Base-by-base conservation (phyloP, 306 rosid species). In the Alnus rubra region DNA sequence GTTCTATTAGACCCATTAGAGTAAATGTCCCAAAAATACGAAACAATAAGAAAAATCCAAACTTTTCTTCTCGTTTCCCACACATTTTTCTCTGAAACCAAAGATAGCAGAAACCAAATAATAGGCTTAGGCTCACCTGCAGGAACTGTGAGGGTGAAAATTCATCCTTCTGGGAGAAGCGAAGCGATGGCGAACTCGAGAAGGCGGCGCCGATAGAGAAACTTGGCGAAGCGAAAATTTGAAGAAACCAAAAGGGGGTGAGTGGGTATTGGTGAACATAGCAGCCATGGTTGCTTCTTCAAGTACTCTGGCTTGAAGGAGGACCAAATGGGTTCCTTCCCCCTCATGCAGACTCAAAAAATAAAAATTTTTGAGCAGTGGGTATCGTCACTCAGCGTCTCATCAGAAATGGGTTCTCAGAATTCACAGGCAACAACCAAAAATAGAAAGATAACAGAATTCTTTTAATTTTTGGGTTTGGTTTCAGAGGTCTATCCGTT, bases 281-380 rank as follows among this genome's bases (percentile, higher is more conserved):
- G 88, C 82, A 85, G 87, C 93, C 96, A 90, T 87, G 79, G 89
- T 59, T 79, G 86, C 37, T 79, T 64, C 84, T 82, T 91, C 88
- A 87, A 91, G 89, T 91, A 84, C 85, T 90, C 75, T 78, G 78
- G 74, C 92, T 86, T 83, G 90, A 89, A 92, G 76, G 49, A 52
- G 72, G 78, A 81, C 85, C 89, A 83, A 10, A 44, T 74, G 75
- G 82, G 65, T 42, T 76, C 88, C 75, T 65, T 71, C 88, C 87
- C 82, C 87, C 93, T 96, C 99, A 91, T 92, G 94, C 99, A 92
- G 93, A 74, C 91, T 69, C 83, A 71, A 69, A 77, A 48, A 78
- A 9, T n/a, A 72, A 83, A 50, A 68, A 47, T 62, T 37, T 51
- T 37, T 18, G 55, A 28, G 73, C 76, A 65, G 37, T 68, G 74